These are phyloP conservation scores for Coniochaeta ligniaria DNA, from an alignment of 2,329 filamentous ascomycete species.

Conservation along the genomic window DNA sequence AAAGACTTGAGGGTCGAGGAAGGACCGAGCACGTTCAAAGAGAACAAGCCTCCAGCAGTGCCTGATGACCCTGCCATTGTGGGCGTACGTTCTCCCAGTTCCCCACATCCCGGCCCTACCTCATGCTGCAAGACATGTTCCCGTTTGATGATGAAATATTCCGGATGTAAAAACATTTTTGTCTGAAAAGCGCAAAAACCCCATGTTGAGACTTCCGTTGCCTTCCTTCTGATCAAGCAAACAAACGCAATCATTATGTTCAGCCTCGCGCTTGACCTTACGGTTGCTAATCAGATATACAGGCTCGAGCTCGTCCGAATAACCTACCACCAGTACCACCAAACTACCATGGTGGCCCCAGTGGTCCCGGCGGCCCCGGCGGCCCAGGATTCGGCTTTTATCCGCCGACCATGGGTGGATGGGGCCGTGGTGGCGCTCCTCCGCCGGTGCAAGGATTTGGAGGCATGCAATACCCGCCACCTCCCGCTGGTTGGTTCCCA, in stretches of 20 bases:
- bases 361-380: conserved; percentile 12
- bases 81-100: conserved; percentile 65
- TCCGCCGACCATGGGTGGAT: conserved; percentile 20
- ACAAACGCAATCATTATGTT: conserved; percentile 9
- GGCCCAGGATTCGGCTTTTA: conserved; percentile 20
- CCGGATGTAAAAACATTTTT: conserved; percentile 88
- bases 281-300: conserved; percentile 10
- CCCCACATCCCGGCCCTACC: conserved; percentile 20
- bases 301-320: conserved; percentile 30
- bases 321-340: conserved; percentile 24
- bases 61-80: conserved; percentile 96
- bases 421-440: conserved; percentile 21
- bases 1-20: conserved; percentile 96
- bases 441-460: conserved; percentile 31
- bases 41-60: conserved; percentile 68
- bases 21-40: conserved; percentile 61
- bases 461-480: conserved; percentile 72
- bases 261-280: background rate
- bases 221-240: conserved; percentile 89
- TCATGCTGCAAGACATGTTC: background rate
- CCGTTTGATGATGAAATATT: conserved; percentile 77
- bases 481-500: conserved; percentile 66
- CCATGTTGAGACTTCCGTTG: conserved; percentile 99
- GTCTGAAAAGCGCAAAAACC: conserved; percentile 85
- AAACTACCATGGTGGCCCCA: conserved; percentile 10